A percentile compares a stretch with the other conserved stretches of the same genome.
Evolutionary conservation across 805 yeast genomes (phyloP).

Genomic region (Deakozyma indianensis): DNA sequence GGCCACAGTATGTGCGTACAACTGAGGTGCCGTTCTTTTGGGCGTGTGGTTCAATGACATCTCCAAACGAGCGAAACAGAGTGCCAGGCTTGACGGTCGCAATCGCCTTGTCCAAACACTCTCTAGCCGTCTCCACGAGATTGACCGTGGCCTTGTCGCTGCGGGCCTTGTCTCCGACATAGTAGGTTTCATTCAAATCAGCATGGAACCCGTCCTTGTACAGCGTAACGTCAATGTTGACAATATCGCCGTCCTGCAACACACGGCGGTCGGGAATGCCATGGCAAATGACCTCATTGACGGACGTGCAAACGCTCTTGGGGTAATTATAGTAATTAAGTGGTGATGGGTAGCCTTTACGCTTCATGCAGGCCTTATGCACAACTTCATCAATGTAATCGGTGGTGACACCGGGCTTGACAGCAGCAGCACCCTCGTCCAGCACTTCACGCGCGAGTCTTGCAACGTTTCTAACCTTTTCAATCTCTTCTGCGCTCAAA

Average conservation of each 20-base stretch:
- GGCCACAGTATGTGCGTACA: constrained; percentile 85
- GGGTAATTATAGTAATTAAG: constrained; percentile 90
- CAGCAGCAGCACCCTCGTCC: constrained; percentile 73
- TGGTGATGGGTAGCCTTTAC: constrained; percentile 90
- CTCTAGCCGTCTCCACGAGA: constrained; percentile 84
- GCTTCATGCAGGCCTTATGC: constrained; percentile 75
- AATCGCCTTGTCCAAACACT: constrained; percentile 74
- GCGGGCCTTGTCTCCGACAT: constrained; percentile 81
- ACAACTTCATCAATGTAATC: constrained; percentile 80
- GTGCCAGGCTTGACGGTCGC: constrained; percentile 80
- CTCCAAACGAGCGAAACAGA: constrained; percentile 76
- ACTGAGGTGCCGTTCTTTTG: constrained; percentile 65
- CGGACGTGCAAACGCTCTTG: constrained; percentile 81
- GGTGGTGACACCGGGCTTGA: constrained; percentile 82
- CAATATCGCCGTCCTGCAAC: constrained; percentile 84
- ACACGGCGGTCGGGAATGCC: constrained; percentile 90
- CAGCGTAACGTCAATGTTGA: constrained; percentile 78
- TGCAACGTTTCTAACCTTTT: constrained; percentile 61
- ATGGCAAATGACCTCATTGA: constrained; percentile 92
- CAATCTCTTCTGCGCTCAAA: constrained; percentile 53
- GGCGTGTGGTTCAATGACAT: constrained; percentile 79
- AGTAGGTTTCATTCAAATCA: constrained; percentile 91
- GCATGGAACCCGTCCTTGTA: constrained; percentile 84
- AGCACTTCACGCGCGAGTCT: constrained; percentile 73
- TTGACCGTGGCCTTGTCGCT: constrained; percentile 71